Base-by-base conservation (phyloP, 305 asterid species). In the Salvia sclarea region DNA sequence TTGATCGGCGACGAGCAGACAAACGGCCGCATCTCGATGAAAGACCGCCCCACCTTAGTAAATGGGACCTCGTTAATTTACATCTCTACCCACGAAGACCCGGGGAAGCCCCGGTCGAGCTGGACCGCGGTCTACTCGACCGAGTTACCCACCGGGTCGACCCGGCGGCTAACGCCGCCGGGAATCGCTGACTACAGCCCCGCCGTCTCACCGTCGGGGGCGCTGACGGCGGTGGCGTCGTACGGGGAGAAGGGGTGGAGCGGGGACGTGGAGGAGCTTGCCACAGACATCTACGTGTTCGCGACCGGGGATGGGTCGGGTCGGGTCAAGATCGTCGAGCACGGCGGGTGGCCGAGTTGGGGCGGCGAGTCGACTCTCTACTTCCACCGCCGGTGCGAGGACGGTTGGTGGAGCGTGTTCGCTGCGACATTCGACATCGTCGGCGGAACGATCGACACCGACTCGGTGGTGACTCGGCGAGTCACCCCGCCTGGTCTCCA, bases 261-360 rank as follows among this genome's bases (percentile, higher is more conserved):
- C 8, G 96, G 98, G 11, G 96, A 92, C n/a, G 87, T 92, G 10
- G 64, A 83, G 59, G 98, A 92, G 30, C 89, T 92, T 38, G 59
- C 37, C 25, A 89, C 98, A 4, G 96, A 89, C 72, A 79, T 92
- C 10, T 86, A 86, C n/a, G 64, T 86, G 50, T 88, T 88, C 83
- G 41, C 58, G 75, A 89, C 96, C 57, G 71, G 62, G 25, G 91
- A 89, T 75, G 98, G 98, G 68, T 83, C 95, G 70, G 72, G 67
- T 5, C 92, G 98, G 75, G 88, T 89, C 16, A 89, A 79, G 67
- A 73, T 89, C 6, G 70, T 89, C 14, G 95, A 92, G 57, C 95
- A 88, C 47, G 98, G 98, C 18, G 96, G 96, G 11, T 92, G 98
- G 98, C 98, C 98, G 74, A 82, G 80, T 62, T 89, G 98, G 98